phyloP scores from a whole-genome alignment of 2,329 filamentous ascomycete species.

The Fusarium stilboides region DNA sequence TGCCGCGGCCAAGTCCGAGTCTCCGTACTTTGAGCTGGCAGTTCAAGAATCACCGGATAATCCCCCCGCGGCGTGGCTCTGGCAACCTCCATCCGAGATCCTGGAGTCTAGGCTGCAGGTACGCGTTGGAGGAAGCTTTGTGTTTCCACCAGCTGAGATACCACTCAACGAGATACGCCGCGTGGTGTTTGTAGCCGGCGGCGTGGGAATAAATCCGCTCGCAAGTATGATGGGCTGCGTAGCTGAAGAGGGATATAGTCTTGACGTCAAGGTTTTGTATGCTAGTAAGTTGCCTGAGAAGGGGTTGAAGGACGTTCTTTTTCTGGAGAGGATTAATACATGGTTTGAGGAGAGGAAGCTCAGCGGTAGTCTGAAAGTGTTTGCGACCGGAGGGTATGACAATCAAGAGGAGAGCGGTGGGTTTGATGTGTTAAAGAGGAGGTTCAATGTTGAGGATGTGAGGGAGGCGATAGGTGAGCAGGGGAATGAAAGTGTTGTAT shows the following conservation, averaged over 20 bases:
- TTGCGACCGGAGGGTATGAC: constrained; percentile 58
- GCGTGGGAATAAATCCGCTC: constrained; percentile 86
- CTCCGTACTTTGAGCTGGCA: constrained; percentile 80
- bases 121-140: constrained; percentile 84
- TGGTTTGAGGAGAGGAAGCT: constrained; percentile 59
- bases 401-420: neutral
- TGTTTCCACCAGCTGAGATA: constrained; percentile 76
- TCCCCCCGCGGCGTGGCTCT: constrained; percentile 83
- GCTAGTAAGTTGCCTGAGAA: constrained; percentile 60
- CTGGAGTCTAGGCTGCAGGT: constrained; percentile 73
- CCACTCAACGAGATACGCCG: constrained; percentile 61
- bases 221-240: constrained; percentile 80
- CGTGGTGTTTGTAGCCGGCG: constrained; percentile 83
- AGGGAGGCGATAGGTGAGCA: constrained; percentile 56
- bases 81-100: constrained; percentile 70
- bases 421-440: constrained; percentile 52
- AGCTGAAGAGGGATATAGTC: constrained; percentile 52
- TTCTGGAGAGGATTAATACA: constrained; percentile 63
- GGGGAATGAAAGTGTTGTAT: constrained; percentile 64
- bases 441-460: constrained; percentile 63
- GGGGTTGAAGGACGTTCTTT: constrained; percentile 61
- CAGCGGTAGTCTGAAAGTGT: constrained; percentile 59
- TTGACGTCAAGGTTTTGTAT: constrained; percentile 75
- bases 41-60: constrained; percentile 81
- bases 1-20: constrained; percentile 59